Percentiles rank a stretch among this genome's conserved stretches.
phyloP scores from a whole-genome alignment of 352 stramenopile species.

The Peronospora tabacina region DNA sequence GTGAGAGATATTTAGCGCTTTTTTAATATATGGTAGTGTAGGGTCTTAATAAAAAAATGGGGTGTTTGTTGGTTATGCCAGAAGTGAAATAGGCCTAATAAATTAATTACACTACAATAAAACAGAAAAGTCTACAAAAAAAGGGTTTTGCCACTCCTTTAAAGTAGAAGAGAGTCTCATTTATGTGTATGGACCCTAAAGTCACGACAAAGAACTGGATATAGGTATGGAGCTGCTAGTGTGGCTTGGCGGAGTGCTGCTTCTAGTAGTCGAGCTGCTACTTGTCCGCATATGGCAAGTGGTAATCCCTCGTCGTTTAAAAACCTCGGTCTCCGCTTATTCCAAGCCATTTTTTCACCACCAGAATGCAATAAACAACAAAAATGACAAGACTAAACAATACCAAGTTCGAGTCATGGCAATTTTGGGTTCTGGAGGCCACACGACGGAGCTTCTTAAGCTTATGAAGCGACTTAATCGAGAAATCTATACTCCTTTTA shows the following conservation, averaged over 20 bases:
- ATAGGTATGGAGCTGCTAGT: slow-evolving; percentile 25
- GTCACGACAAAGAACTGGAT: background rate
- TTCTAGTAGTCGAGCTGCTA: slow-evolving; percentile 20
- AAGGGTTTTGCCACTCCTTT: too few relatives aligned
- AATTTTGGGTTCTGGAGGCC: slow-evolving; percentile 83
- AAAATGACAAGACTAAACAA: slow-evolving; percentile 1
- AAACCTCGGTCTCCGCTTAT: slow-evolving; percentile 19
- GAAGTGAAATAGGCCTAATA: too few relatives aligned
- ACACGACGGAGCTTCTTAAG: slow-evolving; percentile 94
- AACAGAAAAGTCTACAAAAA: too few relatives aligned
- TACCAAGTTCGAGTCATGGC: slow-evolving; percentile 53
- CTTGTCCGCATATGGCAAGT: slow-evolving; percentile 28
- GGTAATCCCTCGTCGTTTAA: slow-evolving; percentile 21
- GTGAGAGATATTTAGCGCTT: too few relatives aligned
- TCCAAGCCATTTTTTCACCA: slow-evolving; percentile 16
- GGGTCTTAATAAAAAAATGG: too few relatives aligned
- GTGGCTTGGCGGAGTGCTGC: slow-evolving; percentile 9
- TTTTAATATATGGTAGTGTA: too few relatives aligned
- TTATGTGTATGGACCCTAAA: too few relatives aligned
- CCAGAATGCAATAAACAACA: slow-evolving; percentile 5
- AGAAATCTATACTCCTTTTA: slow-evolving; percentile 74
- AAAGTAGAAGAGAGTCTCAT: too few relatives aligned
- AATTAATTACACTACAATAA: too few relatives aligned
- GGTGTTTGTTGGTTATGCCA: too few relatives aligned
- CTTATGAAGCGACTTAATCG: slow-evolving; percentile 82